Percentiles rank a stretch among this genome's conserved stretches.
phyloP scores from a whole-genome alignment of 2,329 filamentous ascomycete genomes.

The Chalaropsis ovoidea region DNA sequence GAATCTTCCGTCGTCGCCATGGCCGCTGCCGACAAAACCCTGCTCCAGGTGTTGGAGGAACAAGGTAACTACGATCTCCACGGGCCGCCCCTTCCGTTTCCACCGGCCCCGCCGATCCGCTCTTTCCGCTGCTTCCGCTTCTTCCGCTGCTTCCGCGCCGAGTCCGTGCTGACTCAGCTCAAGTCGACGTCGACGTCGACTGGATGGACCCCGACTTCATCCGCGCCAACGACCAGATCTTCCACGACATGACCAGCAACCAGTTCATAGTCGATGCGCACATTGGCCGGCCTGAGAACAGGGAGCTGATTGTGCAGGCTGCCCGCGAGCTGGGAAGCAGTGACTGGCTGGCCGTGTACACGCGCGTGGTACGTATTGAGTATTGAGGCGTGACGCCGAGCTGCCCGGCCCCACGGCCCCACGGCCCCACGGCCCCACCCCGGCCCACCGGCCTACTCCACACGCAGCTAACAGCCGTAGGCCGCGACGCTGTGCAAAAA shows the following conservation, averaged over 20 bases:
- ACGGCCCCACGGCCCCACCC: no score
- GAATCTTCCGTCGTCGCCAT: neutral
- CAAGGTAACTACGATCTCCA: neutral
- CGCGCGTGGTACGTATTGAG: conserved; percentile 33
- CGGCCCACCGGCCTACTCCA: no score
- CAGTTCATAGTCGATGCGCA: conserved; percentile 42
- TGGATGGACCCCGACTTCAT: conserved; percentile 44
- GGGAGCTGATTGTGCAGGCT: conserved; percentile 35
- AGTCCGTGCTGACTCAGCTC: neutral
- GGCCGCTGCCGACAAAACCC: neutral
- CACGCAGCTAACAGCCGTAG: conserved; percentile 27
- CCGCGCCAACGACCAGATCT: conserved; percentile 37
- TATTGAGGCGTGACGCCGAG: no score
- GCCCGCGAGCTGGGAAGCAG: conserved; percentile 38
- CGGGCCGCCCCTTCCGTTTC: neutral
- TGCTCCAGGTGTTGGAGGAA: conserved; percentile 15
- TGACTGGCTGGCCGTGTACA: conserved; percentile 42
- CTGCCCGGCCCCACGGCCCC: no score
- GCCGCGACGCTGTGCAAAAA: conserved; percentile 40
- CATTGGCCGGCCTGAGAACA: conserved; percentile 37
- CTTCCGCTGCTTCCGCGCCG: neutral
- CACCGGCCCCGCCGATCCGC: neutral
- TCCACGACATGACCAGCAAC: conserved; percentile 43
- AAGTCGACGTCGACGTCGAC: conserved; percentile 44
- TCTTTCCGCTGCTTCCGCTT: neutral